phyloP scores from a whole-genome alignment of 2,329 filamentous ascomycete genomes.

The Epichloe sylvatica region DNA sequence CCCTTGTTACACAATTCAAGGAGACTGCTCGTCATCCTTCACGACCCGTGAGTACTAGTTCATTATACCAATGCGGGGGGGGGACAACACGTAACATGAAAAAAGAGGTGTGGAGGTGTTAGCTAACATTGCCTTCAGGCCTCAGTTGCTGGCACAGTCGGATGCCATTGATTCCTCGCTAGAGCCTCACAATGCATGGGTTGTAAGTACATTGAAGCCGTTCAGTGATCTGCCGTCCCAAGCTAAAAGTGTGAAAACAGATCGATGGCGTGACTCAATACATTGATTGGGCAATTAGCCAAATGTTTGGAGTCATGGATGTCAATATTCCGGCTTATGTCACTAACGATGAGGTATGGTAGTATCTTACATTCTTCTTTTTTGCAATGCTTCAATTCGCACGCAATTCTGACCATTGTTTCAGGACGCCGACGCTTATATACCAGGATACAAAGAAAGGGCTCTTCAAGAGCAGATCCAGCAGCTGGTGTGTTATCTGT shows the following conservation, averaged over 20 bases:
- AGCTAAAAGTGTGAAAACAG: conserved; percentile 31
- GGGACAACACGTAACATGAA: background rate
- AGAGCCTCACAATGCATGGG: conserved; percentile 73
- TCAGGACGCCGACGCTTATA: conserved; percentile 35
- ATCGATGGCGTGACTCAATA: conserved; percentile 70
- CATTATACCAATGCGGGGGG: background rate
- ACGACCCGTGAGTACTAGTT: conserved; percentile 59
- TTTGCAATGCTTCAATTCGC: background rate
- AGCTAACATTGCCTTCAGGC: conserved; percentile 24
- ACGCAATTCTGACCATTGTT: background rate
- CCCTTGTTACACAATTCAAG: conserved; percentile 50
- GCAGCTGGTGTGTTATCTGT: conserved; percentile 72
- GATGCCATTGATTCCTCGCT: conserved; percentile 58
- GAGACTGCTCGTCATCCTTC: conserved; percentile 71
- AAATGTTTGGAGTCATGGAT: conserved; percentile 75
- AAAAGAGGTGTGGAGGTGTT: background rate
- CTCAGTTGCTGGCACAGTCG: conserved; percentile 53
- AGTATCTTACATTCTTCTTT: background rate
- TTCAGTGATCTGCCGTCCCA: background rate
- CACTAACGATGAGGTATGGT: conserved; percentile 43
- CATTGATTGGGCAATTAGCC: conserved; percentile 66
- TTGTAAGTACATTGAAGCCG: conserved; percentile 43
- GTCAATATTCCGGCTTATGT: conserved; percentile 77
- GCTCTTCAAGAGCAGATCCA: conserved; percentile 46
- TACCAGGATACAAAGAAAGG: conserved; percentile 29